Conservation (phyloP, 805 yeast species). For the Starmerella ratchasimensis region DNA sequence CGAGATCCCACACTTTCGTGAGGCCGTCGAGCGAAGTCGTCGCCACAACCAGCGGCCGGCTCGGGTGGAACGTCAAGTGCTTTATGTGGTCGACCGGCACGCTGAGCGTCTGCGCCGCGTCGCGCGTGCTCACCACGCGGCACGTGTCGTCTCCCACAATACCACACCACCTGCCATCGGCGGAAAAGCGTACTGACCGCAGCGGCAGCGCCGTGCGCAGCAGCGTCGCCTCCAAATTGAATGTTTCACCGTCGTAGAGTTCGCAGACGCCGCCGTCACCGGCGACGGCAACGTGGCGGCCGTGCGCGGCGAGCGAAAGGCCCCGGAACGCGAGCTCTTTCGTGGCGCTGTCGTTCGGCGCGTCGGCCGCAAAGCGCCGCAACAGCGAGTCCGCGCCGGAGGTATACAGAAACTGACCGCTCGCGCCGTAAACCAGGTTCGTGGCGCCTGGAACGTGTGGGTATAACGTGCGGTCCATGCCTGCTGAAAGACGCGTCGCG, state of each 20-base stretch:
- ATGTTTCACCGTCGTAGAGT: conserved; percentile 22
- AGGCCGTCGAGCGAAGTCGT: conserved; percentile 26
- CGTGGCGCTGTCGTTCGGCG: conserved; percentile 21
- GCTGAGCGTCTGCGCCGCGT: conserved; percentile 29
- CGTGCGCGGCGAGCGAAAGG: conserved; percentile 21
- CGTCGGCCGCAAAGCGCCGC: conserved; percentile 24
- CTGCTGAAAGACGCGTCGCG: no score
- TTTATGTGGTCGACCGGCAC: conserved; percentile 35
- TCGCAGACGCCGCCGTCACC: conserved; percentile 32
- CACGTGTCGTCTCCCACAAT: conserved; percentile 26
- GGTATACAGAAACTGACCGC: conserved; percentile 25
- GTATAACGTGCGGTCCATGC: conserved; percentile 20
- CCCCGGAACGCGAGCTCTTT: conserved; percentile 22
- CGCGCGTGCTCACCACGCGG: conserved; percentile 23
- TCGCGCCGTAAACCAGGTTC: conserved; percentile 24
- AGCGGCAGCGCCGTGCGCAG: conserved; percentile 25
- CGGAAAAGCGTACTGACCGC: conserved; percentile 25
- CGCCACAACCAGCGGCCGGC: conserved; percentile 21
- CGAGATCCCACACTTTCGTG: conserved; percentile 24
- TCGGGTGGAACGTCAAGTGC: conserved; percentile 33
- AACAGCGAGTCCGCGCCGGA: conserved; percentile 27
- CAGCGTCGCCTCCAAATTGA: conserved; percentile 14
- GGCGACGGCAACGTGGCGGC: conserved; percentile 29
- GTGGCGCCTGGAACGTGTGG: conserved; percentile 28
- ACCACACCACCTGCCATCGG: conserved; percentile 28